Base-by-base conservation (phyloP, 2,329 filamentous ascomycete genomes). In the Coniochaeta prunicola region DNA sequence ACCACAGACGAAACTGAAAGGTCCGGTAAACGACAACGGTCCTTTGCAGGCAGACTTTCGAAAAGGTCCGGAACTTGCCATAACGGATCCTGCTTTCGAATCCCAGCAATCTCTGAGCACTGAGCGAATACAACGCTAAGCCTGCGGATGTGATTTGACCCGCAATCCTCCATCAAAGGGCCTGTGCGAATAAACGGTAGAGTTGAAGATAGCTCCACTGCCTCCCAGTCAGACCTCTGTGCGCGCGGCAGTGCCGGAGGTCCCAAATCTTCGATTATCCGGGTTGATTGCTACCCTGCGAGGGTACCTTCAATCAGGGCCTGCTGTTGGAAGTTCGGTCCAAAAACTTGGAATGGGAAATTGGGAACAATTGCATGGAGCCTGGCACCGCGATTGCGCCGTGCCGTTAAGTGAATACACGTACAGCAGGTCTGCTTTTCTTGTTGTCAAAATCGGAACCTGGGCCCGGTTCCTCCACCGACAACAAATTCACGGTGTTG, bases 321-420 rank as follows among this genome's bases (percentile, higher is more conserved):
- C 40, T 50, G 45, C 45, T n/a, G n/a, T 50, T 21, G 24, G 30
- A 50, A 30, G 15, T 50, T 50, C 30, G 45, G 45, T 50, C n/a
- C 28, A 36, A 24, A 54, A 54, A 54, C 53, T 54, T 54, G 53
- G 53, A 54, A 36, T 54, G 53, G 53, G 53, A 54, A 54, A 54
- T 54, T 54, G 53, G 53, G 17, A 50, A 54, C 24, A 50, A 21
- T 50, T 50, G 45, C 45, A 50, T 50, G 45, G 26, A 12, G n/a
- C n/a, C 45, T 30, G 24, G 24, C 9, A 40, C 36, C 36, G 17
- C 36, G 36, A 40, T 40, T 40, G 36, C 36, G 36, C 36, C 36
- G 36, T 17, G 7, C 31, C 31, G 31, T 34, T 34, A n/a, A 34
- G 7, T 34, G 7, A 34, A 7, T 34, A 34, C 31, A 34, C 7